Conservation (phyloP, 2,329 filamentous ascomycete species). For the Colletotrichum sp. region DNA sequence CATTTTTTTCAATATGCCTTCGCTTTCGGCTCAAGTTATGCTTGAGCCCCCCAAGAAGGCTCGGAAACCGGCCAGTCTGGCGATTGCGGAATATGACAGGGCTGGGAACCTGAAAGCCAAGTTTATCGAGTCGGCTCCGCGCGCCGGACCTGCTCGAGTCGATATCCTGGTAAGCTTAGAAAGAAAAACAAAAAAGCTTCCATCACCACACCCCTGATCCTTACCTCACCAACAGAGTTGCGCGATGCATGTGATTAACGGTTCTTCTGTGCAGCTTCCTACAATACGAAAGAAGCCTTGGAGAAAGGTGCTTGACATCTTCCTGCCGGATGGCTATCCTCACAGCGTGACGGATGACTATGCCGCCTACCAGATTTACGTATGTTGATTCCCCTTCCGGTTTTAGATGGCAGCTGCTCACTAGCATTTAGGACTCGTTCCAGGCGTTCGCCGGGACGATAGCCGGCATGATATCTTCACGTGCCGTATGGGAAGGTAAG, state of each 20-base stretch:
- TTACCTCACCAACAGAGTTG: neutral
- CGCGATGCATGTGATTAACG: constrained; percentile 3
- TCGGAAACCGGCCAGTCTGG: neutral
- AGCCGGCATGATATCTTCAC: constrained; percentile 20
- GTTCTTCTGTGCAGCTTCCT: neutral
- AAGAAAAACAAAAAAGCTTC: neutral
- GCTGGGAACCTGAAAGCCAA: constrained; percentile 14
- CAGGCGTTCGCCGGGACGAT: constrained; percentile 18
- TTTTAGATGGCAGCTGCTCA: neutral
- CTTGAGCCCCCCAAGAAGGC: neutral
- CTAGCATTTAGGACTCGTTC: neutral
- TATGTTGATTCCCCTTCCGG: neutral
- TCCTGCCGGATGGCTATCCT: constrained; percentile 14
- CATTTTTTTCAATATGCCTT: neutral
- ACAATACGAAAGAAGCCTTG: constrained; percentile 8
- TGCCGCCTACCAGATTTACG: constrained; percentile 15
- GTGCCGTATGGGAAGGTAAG: constrained; percentile 18
- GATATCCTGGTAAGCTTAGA: constrained; percentile 11
- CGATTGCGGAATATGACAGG: constrained; percentile 10
- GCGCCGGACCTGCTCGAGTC: neutral
- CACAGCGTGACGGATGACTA: constrained; percentile 19
- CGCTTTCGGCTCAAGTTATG: neutral
- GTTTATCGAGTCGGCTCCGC: constrained; percentile 12
- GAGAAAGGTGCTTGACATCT: constrained; percentile 7
- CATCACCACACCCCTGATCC: neutral